Conservation (phyloP, 2,329 filamentous ascomycete species). For the Catunica adiposa region DNA sequence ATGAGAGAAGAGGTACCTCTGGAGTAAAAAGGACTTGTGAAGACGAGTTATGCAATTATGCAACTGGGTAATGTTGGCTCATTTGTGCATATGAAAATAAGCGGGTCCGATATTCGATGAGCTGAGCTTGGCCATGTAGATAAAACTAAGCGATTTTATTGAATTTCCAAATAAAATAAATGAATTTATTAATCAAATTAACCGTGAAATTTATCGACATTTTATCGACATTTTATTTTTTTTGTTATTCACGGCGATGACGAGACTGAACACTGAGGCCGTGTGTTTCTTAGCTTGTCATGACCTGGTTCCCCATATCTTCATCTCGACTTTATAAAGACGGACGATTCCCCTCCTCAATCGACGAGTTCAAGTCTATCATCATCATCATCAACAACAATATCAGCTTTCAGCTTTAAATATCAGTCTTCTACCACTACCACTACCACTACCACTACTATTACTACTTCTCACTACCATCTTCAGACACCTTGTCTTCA, state of each 20-base stretch:
- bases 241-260: background rate
- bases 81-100: no score
- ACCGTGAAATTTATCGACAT: background rate
- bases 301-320: background rate
- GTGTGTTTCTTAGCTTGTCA: background rate
- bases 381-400: background rate
- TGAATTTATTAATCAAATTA: background rate
- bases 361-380: background rate
- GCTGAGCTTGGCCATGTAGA: no score
- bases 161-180: background rate
- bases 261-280: background rate
- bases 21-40: no score
- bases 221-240: background rate
- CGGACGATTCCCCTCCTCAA: background rate
- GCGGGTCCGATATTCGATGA: no score
- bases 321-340: constrained; percentile 7
- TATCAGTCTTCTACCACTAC: background rate
- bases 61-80: no score
- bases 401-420: background rate
- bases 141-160: no score
- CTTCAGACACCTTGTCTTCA: constrained; percentile 12
- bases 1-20: no score
- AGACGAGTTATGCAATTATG: no score
- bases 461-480: background rate
- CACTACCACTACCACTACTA: background rate